These are phyloP conservation scores for Fennellomyces sp. DNA, from an alignment of 371 early-diverging fungal genomes.

Conservation along the genomic window DNA sequence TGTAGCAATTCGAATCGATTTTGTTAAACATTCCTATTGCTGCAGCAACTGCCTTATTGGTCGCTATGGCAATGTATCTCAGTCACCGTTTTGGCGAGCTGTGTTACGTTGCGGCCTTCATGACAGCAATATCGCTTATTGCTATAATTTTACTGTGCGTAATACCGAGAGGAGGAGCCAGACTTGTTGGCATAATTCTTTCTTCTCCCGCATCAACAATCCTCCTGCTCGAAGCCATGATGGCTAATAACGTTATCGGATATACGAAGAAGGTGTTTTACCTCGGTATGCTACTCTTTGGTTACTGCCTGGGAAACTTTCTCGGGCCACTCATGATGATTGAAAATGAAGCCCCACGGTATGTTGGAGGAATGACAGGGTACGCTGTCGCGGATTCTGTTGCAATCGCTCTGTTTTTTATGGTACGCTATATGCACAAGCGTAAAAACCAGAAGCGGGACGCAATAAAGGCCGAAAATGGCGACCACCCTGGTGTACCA, in stretches of 20 bases:
- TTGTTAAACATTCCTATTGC: slow-evolving; percentile 3
- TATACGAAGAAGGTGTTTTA: slow-evolving; percentile 19
- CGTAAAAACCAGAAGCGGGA: slow-evolving; percentile 12
- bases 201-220: slow-evolving; percentile 18
- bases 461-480: no score
- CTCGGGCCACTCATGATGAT: slow-evolving; percentile 21
- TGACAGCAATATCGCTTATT: slow-evolving; percentile 13
- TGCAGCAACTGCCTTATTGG: slow-evolving; percentile 6
- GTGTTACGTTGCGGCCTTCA: slow-evolving; percentile 15
- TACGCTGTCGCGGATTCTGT: slow-evolving; percentile 24
- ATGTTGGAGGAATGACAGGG: slow-evolving; percentile 17
- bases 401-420: slow-evolving; percentile 16
- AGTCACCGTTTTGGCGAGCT: slow-evolving; percentile 19
- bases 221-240: slow-evolving; percentile 16
- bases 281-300: slow-evolving; percentile 20
- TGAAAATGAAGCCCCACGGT: slow-evolving; percentile 12
- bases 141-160: slow-evolving; percentile 25
- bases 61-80: slow-evolving; percentile 9
- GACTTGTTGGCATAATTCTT: slow-evolving; percentile 23
- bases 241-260: slow-evolving; percentile 1
- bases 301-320: slow-evolving; percentile 18
- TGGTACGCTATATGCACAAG: slow-evolving; percentile 3
- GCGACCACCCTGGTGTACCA: background rate
- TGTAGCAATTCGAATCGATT: no score
- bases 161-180: slow-evolving; percentile 17